Evolutionary conservation across 2,329 filamentous ascomycete genomes (phyloP), one percentile per base, ranked within the genome.

Genomic region (Diaporthe destruens): DNA sequence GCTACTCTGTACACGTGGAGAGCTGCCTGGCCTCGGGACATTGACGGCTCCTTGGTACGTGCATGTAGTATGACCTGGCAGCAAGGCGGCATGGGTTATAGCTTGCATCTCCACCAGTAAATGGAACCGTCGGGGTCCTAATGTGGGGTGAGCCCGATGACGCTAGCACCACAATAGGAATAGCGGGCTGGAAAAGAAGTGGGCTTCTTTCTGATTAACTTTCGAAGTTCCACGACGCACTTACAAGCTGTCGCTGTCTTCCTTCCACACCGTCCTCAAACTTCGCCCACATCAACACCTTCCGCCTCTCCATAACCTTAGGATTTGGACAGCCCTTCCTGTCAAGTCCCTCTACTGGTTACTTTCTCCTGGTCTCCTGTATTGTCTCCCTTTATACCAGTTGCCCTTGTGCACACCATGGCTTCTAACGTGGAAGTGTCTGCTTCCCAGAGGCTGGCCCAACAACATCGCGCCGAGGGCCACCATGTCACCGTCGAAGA

Each of bases 401-500:
- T 47, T 47, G 53, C 65, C 49, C 42, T 20, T 29, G 34, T 29
- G 55, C 51, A 77, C 75, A 82, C 71, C 78, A 87, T 87, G 86
- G 81, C 85, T 76, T 81, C 85, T 68, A 76, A 76, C 74, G 67
- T 20, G 75, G 85, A 87, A 80, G 82, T 85, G 73, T 89, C 88
- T 73, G 86, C 86, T 72, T 88, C 88, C 55, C 89, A 92, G 82
- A 88, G 87, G 84, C 88, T 93, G 75, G 86, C 90, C 79, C 86
- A 91, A 79, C 88, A 90, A 82, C 92, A 93, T 77, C 82, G 82
- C 74, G 83, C 86, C 56, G 71, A 72, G 70, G 72, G 54, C 39
- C 87, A 87, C 75, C 87, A 90, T 78, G 88, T 89, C 76, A 95
- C 91, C 32, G 88, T 98, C 76, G 95, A 98, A 82, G 94, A 98